phyloP scores from a whole-genome alignment of 2,329 filamentous ascomycete species.

The Venturia aucupariae region DNA sequence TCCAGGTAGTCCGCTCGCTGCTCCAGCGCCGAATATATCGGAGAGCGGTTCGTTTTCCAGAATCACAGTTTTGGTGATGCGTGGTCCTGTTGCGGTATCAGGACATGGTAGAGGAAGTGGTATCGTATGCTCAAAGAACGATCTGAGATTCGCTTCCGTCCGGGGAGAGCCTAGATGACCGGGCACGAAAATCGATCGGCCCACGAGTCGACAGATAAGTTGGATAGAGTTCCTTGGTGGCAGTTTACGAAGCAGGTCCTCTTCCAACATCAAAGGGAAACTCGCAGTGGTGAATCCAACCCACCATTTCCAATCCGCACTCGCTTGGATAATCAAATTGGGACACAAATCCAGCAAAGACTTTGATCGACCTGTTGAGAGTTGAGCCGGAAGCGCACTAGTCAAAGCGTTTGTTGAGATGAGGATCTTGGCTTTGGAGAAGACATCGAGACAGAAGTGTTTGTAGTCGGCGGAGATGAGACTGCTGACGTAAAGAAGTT shows the following conservation, averaged over 20 bases:
- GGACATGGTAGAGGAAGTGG: neutral
- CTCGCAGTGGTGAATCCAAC: neutral
- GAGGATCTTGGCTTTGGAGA: neutral
- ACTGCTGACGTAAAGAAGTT: neutral
- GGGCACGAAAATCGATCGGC: neutral
- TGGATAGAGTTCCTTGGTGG: neutral
- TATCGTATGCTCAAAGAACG: neutral
- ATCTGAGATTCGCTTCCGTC: neutral
- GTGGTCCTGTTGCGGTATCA: neutral
- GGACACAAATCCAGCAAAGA: neutral
- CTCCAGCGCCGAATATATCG: neutral
- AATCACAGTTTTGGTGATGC: neutral
- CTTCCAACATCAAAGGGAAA: neutral
- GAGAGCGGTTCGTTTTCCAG: neutral
- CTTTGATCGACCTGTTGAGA: neutral
- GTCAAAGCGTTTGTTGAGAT: neutral
- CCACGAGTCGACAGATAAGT: neutral
- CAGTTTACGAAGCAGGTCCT: neutral
- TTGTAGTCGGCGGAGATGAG: neutral
- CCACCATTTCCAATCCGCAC: conserved; percentile 7
- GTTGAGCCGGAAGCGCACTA: neutral
- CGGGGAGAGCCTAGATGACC: neutral
- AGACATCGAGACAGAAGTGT: neutral
- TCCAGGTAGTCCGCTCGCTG: neutral
- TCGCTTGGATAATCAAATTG: neutral